Percentiles rank a stretch among this genome's conserved stretches.
phyloP scores from a whole-genome alignment of 1,139 yeast species.

The Geotrichum citri-aurantii region DNA sequence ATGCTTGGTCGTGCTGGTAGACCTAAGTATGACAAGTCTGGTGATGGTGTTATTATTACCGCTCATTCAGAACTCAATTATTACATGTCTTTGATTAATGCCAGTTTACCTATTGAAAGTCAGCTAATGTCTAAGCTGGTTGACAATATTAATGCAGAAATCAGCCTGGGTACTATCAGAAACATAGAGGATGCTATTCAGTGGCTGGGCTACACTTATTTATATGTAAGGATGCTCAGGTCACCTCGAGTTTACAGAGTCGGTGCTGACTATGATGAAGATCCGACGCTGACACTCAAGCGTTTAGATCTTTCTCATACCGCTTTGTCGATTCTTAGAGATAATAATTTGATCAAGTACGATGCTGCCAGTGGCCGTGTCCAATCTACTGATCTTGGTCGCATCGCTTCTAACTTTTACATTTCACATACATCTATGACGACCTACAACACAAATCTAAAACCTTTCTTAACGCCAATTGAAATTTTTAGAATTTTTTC shows the following conservation, averaged over 20 bases:
- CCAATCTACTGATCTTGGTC: constrained; percentile 69
- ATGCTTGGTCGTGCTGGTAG: constrained; percentile 94
- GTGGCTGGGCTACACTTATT: constrained; percentile 78
- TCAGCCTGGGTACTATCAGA: constrained; percentile 64
- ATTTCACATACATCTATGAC: constrained; percentile 67
- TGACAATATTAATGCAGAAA: constrained; percentile 81
- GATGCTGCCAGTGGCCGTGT: constrained; percentile 46
- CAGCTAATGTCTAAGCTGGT: constrained; percentile 67
- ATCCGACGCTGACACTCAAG: constrained; percentile 45
- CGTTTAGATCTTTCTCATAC: constrained; percentile 69
- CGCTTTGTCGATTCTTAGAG: constrained; percentile 56
- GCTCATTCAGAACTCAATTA: constrained; percentile 81
- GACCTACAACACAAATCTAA: constrained; percentile 53
- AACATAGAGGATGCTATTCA: constrained; percentile 59
- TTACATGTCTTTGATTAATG: constrained; percentile 80
- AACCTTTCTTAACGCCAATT: constrained; percentile 60
- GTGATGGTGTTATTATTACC: constrained; percentile 92
- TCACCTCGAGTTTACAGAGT: constrained; percentile 73
- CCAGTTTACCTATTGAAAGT: constrained; percentile 89
- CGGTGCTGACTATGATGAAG: constrained; percentile 58
- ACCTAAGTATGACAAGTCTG: constrained; percentile 86
- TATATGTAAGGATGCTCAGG: constrained; percentile 71
- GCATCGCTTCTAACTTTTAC: constrained; percentile 82
- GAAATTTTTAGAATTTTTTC: constrained; percentile 77
- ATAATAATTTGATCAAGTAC: constrained; percentile 55